Conservation (phyloP, 1,284 basidiomycete genomes). For the Melanopsichium pennsylvanicum region DNA sequence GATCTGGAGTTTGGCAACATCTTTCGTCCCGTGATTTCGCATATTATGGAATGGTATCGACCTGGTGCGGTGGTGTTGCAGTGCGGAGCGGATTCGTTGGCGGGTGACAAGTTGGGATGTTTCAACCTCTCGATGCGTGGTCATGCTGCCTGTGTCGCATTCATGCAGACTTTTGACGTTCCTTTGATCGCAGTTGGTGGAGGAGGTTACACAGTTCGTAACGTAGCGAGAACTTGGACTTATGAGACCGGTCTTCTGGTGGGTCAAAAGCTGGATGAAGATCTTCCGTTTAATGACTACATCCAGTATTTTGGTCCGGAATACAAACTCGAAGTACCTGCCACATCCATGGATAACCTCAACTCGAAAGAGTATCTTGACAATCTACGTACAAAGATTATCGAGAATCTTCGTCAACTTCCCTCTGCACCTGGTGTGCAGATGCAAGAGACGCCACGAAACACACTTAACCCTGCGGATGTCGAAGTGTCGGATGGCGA, state of each 20-base stretch:
- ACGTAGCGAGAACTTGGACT: constrained; percentile 93
- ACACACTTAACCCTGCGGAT: constrained; percentile 71
- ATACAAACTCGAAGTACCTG: constrained; percentile 88
- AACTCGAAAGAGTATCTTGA: constrained; percentile 87
- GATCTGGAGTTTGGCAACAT: constrained; percentile 79
- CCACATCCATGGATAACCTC: constrained; percentile 92
- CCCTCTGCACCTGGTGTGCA: constrained; percentile 85
- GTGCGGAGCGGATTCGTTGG: constrained; percentile 93
- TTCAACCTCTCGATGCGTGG: constrained; percentile 95
- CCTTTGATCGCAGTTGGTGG: constrained; percentile 92
- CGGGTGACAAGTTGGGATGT: constrained; percentile 93
- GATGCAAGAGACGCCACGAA: constrained; percentile 80
- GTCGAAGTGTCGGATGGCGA: constrained; percentile 61
- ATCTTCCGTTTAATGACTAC: constrained; percentile 90
- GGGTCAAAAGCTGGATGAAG: constrained; percentile 80
- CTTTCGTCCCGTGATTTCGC: constrained; percentile 72
- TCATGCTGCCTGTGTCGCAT: constrained; percentile 89
- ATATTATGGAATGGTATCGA: constrained; percentile 87
- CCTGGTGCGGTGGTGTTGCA: constrained; percentile 91
- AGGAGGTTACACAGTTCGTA: constrained; percentile 91
- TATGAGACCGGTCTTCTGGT: constrained; percentile 95
- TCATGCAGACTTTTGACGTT: constrained; percentile 82
- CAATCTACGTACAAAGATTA: constrained; percentile 76
- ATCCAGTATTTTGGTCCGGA: constrained; percentile 98
- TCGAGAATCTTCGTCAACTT: constrained; percentile 81